Conservation (phyloP, 2,329 filamentous ascomycete species). For the Diaporthe sp. region DNA sequence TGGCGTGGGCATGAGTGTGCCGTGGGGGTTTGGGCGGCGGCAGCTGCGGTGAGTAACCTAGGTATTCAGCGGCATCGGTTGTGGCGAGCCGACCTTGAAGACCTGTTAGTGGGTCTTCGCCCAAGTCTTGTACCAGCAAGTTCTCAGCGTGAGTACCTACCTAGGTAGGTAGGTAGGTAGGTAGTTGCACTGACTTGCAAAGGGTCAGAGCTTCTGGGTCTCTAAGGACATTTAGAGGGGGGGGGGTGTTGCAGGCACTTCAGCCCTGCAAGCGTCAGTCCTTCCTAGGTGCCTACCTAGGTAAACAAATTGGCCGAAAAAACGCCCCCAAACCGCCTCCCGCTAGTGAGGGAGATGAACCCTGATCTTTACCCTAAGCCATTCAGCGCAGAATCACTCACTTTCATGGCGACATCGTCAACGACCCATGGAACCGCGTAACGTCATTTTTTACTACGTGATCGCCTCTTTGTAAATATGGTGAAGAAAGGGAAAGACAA, state of each 20-base stretch:
- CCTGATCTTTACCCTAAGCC: neutral
- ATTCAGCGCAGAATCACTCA: neutral
- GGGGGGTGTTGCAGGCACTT: neutral
- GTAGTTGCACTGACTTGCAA: neutral
- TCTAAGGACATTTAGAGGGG: neutral
- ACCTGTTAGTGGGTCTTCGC: too few species aligned
- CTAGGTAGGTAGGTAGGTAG: too few species aligned
- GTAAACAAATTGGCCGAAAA: conserved; percentile 1
- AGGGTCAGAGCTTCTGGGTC: conserved; percentile 6
- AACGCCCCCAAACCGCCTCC: neutral
- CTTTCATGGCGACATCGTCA: neutral
- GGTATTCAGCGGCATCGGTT: too few species aligned
- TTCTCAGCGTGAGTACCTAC: too few species aligned
- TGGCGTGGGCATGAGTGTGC: too few species aligned
- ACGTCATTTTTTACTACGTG: neutral
- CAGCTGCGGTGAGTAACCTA: too few species aligned
- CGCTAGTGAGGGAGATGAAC: conserved; percentile 8
- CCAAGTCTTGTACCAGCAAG: neutral
- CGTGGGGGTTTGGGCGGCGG: too few species aligned
- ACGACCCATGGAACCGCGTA: neutral
- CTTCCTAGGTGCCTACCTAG: neutral
- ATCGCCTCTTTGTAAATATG: conserved; percentile 46
- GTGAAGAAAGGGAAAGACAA: conserved; percentile 66
- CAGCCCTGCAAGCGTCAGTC: conserved; percentile 14
- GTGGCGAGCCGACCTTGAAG: too few species aligned